A percentile compares a stretch with the other conserved stretches of the same genome.
phyloP scores from a whole-genome alignment of 441 rosid genomes.

The Gossypium schwendimanii region DNA sequence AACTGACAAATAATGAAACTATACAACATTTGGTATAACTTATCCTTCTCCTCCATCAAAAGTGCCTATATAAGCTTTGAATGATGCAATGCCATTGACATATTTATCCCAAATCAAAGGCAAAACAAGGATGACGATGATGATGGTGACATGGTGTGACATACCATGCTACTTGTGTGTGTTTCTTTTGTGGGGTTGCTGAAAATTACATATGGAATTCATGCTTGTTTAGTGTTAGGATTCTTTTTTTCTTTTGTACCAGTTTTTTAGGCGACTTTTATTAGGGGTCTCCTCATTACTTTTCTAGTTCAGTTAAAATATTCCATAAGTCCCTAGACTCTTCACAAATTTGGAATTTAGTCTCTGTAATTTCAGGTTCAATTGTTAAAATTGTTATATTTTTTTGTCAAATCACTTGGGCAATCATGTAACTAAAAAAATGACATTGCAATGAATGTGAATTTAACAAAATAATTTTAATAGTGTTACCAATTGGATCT shows the following conservation, averaged over 20 bases:
- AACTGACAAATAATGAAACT: neutral
- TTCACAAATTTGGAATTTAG: no score
- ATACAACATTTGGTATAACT: neutral
- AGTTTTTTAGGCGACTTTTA: neutral
- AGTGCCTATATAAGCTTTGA: constrained; percentile 1
- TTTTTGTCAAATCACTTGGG: no score
- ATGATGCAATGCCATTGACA: neutral
- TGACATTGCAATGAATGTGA: no score
- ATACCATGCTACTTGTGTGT: neutral
- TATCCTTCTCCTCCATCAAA: neutral
- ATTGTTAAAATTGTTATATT: no score
- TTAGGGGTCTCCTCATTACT: neutral
- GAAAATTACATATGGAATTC: neutral
- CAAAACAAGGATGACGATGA: neutral
- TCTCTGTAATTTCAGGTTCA: no score
- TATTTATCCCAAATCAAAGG: neutral
- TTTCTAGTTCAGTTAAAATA: neutral
- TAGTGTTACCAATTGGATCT: no score
- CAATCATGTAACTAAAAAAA: no score
- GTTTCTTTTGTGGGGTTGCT: neutral
- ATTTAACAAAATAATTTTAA: no score
- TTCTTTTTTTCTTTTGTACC: neutral
- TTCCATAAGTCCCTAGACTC: no score
- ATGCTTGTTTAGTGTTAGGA: neutral
- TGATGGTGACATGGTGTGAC: neutral